Evolutionary conservation across 116 monocot species (phyloP).

Genomic region (Papilionanthe hybrid): DNA sequence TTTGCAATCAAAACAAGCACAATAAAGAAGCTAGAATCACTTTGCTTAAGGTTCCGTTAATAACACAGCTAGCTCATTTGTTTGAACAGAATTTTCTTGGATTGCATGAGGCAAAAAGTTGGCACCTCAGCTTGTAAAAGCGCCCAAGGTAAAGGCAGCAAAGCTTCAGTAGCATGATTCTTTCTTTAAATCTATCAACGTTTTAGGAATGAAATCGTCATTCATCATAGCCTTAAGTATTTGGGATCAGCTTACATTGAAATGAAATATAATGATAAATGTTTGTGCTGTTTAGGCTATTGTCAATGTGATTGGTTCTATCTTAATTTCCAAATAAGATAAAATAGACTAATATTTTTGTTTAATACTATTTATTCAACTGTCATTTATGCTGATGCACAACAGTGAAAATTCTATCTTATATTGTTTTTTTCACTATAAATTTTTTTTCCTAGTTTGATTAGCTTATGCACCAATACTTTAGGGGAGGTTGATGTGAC

Average conservation of each 20-base stretch:
- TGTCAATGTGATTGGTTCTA: neutral
- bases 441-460: neutral
- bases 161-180: neutral
- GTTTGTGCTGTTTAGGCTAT: neutral
- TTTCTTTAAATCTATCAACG: neutral
- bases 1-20: neutral
- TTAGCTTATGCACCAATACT: neutral
- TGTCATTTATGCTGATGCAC: neutral
- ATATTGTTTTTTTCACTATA: no score
- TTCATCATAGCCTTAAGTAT: neutral
- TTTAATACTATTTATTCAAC: neutral
- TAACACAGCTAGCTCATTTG: neutral
- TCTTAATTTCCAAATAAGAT: neutral
- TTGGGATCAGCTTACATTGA: neutral
- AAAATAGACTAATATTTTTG: neutral
- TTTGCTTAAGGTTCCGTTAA: neutral
- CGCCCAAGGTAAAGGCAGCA: neutral
- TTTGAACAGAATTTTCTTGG: neutral
- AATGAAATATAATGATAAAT: neutral
- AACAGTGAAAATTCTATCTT: neutral
- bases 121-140: neutral
- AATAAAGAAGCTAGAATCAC: no score
- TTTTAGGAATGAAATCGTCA: neutral
- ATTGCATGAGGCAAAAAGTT: neutral
- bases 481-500: neutral